These are phyloP conservation scores for Remersonia thermophila DNA, from an alignment of 2,329 filamentous ascomycete species.

Conservation along the genomic window DNA sequence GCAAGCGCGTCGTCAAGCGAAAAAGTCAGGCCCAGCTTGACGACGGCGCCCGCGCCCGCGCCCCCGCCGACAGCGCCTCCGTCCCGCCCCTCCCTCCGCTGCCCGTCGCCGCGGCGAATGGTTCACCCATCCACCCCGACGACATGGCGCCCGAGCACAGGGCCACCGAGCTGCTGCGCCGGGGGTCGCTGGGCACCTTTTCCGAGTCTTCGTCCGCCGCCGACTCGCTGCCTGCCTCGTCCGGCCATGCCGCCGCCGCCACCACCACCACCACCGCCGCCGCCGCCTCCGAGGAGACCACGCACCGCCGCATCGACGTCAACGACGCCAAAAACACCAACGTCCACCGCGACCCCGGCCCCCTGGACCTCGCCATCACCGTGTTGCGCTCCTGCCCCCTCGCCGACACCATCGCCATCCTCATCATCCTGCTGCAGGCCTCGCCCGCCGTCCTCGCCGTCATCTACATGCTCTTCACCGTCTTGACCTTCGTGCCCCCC, in stretches of 20 bases:
- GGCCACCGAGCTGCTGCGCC: constrained; percentile 29
- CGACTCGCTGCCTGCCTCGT: constrained; percentile 31
- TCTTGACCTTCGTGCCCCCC: constrained; percentile 82
- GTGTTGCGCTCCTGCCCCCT: constrained; percentile 83
- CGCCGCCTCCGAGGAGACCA: neutral
- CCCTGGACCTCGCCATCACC: constrained; percentile 67
- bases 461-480: constrained; percentile 85
- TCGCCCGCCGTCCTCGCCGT: constrained; percentile 77
- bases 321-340: constrained; percentile 56
- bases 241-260: constrained; percentile 25
- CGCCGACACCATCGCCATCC: constrained; percentile 89
- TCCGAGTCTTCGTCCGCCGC: constrained; percentile 44
- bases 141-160: constrained; percentile 30
- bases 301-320: constrained; percentile 55
- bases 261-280: constrained; percentile 17
- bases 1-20: constrained; percentile 43
- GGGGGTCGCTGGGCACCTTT: constrained; percentile 37
- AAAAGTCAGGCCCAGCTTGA: constrained; percentile 37
- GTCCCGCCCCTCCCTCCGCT: constrained; percentile 18
- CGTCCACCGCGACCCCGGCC: constrained; percentile 58
- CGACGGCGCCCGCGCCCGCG: constrained; percentile 18
- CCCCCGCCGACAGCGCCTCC: constrained; percentile 13
- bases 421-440: constrained; percentile 88
- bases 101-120: constrained; percentile 26
- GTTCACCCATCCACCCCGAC: constrained; percentile 24